Conservation (phyloP, 2,329 filamentous ascomycete genomes). For the Neofusicoccum kwambonambiense region DNA sequence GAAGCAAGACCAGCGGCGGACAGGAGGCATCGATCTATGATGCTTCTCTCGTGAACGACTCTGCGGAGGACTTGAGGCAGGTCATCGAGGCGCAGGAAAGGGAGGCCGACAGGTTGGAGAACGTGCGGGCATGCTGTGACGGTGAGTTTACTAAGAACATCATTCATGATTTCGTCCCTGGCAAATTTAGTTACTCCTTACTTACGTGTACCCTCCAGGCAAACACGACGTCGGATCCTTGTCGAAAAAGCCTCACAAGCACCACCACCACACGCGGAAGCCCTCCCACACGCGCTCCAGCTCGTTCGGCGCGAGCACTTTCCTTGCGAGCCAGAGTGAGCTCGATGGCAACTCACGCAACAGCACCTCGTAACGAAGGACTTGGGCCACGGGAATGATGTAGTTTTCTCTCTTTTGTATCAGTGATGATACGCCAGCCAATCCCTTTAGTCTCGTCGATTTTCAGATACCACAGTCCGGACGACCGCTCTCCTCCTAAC, state of each 20-base stretch:
- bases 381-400: slow-evolving; percentile 1
- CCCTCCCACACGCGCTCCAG: slow-evolving; percentile 9
- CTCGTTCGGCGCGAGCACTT: slow-evolving; percentile 10
- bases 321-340: slow-evolving; percentile 8
- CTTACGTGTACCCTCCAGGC: slow-evolving; percentile 30
- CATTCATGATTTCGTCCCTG: not conserved
- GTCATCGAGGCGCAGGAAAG: slow-evolving; percentile 76
- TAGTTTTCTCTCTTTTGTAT: slow-evolving; percentile 12
- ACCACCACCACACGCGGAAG: slow-evolving; percentile 19
- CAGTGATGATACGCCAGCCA: slow-evolving; percentile 14
- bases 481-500: not conserved
- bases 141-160: slow-evolving; percentile 58
- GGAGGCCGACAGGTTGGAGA: slow-evolving; percentile 80
- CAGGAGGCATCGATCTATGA: slow-evolving; percentile 43
- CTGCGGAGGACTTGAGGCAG: slow-evolving; percentile 75
- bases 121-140: slow-evolving; percentile 96
- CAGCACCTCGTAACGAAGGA: slow-evolving; percentile 7
- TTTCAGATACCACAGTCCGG: slow-evolving; percentile 18
- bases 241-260: slow-evolving; percentile 31
- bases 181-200: slow-evolving; percentile 8
- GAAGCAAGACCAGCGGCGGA: slow-evolving; percentile 39
- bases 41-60: slow-evolving; percentile 64
- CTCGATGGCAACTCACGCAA: slow-evolving; percentile 5
- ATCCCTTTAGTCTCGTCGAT: slow-evolving; percentile 12
- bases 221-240: slow-evolving; percentile 53